These are phyloP conservation scores for Dissophora ornata DNA, from an alignment of 192 early-diverging fungal genomes.

Conservation along the genomic window DNA sequence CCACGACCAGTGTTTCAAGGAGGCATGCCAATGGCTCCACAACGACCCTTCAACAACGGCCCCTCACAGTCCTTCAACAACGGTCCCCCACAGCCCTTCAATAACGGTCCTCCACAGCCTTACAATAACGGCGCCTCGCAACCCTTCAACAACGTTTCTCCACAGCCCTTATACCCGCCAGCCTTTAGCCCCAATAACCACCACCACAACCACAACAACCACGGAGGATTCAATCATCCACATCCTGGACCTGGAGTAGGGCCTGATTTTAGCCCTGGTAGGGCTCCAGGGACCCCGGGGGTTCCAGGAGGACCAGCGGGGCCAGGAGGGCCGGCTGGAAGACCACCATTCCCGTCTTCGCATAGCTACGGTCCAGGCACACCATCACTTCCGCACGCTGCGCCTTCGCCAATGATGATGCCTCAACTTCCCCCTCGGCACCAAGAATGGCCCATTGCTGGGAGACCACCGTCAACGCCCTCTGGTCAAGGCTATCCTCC, in stretches of 20 bases:
- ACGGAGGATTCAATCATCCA: constrained; percentile 22
- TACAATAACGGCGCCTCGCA: too few species aligned
- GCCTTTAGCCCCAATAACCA: too few species aligned
- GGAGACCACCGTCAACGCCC: constrained; percentile 14
- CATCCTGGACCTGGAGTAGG: constrained; percentile 7
- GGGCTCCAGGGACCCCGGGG: too few species aligned
- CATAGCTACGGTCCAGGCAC: constrained; percentile 25
- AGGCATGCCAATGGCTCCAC: constrained; percentile 24
- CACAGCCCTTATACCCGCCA: neutral
- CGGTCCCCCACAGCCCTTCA: constrained; percentile 26
- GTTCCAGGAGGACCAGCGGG: too few species aligned
- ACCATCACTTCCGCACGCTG: constrained; percentile 8
- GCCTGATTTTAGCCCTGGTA: constrained; percentile 16
- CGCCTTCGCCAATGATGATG: constrained; percentile 31
- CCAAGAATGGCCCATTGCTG: constrained; percentile 42
- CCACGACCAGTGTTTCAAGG: constrained; percentile 17
- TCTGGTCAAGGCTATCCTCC: constrained; percentile 3
- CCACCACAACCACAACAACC: neutral
- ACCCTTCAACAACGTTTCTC: constrained; percentile 8
- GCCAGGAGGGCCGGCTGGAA: constrained; percentile 1
- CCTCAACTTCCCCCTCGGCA: constrained; percentile 29
- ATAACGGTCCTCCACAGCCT: too few species aligned
- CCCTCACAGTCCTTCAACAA: neutral
- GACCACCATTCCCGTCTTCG: constrained; percentile 18
- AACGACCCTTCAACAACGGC: constrained; percentile 16